Conservation (phyloP, 495 filamentous ascomycete genomes). For the Penicillium desertorum region DNA sequence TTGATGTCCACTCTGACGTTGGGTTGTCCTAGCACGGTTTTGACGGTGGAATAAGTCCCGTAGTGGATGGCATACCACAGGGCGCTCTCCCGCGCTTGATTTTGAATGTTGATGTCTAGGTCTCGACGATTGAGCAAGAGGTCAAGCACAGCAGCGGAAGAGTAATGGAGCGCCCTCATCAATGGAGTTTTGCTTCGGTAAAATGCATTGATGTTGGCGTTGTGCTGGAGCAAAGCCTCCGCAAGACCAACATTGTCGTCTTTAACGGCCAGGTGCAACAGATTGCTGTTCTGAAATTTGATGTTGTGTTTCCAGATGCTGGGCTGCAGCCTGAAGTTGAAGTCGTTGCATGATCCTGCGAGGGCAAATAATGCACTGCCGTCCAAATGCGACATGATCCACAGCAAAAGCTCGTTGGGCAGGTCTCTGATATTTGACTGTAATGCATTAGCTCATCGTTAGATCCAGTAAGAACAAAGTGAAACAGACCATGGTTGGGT, state of each 20-base stretch:
- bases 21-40: slow-evolving; percentile 1
- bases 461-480: background rate
- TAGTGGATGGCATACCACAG: slow-evolving; percentile 18
- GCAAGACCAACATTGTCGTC: slow-evolving; percentile 10
- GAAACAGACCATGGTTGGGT: slow-evolving; percentile 2
- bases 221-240: slow-evolving; percentile 6
- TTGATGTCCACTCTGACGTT: background rate
- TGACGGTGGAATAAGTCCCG: background rate
- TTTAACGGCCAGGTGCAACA: slow-evolving; percentile 15
- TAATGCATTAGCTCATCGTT: slow-evolving; percentile 6
- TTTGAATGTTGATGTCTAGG: slow-evolving; percentile 14
- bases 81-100: slow-evolving; percentile 6
- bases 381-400: slow-evolving; percentile 8
- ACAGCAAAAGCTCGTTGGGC: slow-evolving; percentile 5
- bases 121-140: slow-evolving; percentile 6
- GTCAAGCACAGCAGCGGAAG: slow-evolving; percentile 1
- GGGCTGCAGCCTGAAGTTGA: slow-evolving; percentile 7
- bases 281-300: slow-evolving; percentile 16
- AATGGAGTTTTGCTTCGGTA: slow-evolving; percentile 10
- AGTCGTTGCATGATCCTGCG: background rate
- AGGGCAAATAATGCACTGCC: slow-evolving; percentile 3
- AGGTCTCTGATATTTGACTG: background rate
- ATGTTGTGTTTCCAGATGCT: slow-evolving; percentile 11
- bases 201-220: slow-evolving; percentile 17
- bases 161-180: slow-evolving; percentile 13